Base-by-base conservation (phyloP, 1,284 basidiomycete species). In the Puccinia brachypodii region DNA sequence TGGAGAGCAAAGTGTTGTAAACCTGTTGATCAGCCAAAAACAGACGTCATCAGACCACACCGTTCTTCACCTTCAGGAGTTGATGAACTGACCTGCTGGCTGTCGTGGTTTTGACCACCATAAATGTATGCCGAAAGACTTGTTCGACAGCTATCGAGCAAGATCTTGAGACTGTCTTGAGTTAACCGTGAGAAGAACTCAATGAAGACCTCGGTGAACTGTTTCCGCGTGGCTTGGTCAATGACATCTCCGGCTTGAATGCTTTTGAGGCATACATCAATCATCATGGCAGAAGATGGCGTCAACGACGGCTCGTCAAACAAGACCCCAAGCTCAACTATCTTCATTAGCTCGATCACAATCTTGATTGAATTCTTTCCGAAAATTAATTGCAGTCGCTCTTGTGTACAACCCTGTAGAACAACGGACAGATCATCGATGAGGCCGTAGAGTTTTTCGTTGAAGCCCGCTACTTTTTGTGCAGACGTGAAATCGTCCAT, bases 281-380 rank as follows among this genome's bases (percentile, higher is more conserved):
- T 75, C 73, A 75, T 60, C 14, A 31, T 19, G 31, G 58, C 73
- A 28, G 50, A 22, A 28, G 56, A 31, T 38, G 56, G 50, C 38
- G 25, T 60, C 56, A 75, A 60, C 19, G 53, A 40, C 14, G 66
- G 36, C 31, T 79, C 77, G 19, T 79, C 77, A 31, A 53, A 72
- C 64, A 58, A 38, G 16, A 79, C 77, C 36, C 77, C 77, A 33
- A 56, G 64, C 69, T 79, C 77, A 13, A 72, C 38, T 31, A 71
- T 44, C 53, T 72, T 62, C 66, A 79, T 60, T 22, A 79, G 28
- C 31, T 79, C 77, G 38, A 38, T 72, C 1, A 69, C 68, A 2
- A 36, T 42, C 47, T 72, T 72, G 38, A 58, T 58, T 11, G 47
- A n/a, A 25, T 6, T 28, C 25, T 56, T 38, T 13, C 68, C 77